Percentiles rank a stretch among this genome's conserved stretches.
These are phyloP conservation scores for Entophlyctis luteolus DNA, from an alignment of 192 early-diverging fungal species.

Conservation along the genomic window DNA sequence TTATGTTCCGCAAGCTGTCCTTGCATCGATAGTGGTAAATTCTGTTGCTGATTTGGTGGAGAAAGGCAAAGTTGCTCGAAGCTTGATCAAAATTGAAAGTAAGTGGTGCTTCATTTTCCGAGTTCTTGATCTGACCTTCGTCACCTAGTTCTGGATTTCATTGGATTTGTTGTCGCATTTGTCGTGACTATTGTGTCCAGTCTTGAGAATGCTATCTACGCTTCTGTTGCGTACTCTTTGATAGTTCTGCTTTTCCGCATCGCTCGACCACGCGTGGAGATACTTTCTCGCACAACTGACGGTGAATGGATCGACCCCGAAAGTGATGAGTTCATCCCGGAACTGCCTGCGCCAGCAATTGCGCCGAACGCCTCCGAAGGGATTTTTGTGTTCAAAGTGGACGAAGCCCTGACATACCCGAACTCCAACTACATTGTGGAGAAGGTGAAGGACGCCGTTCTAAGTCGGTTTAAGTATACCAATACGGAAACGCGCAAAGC, in stretches of 20 bases:
- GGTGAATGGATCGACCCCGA: conserved; percentile 34
- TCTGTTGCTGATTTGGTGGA: conserved; percentile 76
- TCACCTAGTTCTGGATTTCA: conserved; percentile 45
- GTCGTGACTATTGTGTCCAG: conserved; percentile 61
- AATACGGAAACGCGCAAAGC: conserved; percentile 11
- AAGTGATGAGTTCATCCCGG: neutral
- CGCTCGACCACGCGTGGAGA: conserved; percentile 59
- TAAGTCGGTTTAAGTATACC: conserved; percentile 24
- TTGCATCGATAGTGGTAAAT: conserved; percentile 81
- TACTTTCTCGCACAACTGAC: conserved; percentile 30
- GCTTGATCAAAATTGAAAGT: conserved; percentile 12
- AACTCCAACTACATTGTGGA: conserved; percentile 55
- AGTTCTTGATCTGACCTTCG: neutral
- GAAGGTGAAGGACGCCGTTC: neutral
- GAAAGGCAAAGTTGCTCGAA: conserved; percentile 50
- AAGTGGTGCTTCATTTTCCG: neutral
- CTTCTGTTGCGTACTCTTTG: conserved; percentile 66
- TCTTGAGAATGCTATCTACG: conserved; percentile 79
- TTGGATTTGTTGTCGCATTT: conserved; percentile 47
- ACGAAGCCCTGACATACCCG: conserved; percentile 66
- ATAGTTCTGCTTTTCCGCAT: conserved; percentile 74
- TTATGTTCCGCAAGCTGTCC: conserved; percentile 75
- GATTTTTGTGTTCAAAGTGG: conserved; percentile 63
- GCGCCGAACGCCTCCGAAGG: conserved; percentile 30
- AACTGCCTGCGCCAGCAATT: neutral